A percentile compares a stretch with the other conserved stretches of the same genome.
These are phyloP conservation scores for Diplocarpon mali DNA, from an alignment of 2,329 filamentous ascomycete species.

Conservation along the genomic window DNA sequence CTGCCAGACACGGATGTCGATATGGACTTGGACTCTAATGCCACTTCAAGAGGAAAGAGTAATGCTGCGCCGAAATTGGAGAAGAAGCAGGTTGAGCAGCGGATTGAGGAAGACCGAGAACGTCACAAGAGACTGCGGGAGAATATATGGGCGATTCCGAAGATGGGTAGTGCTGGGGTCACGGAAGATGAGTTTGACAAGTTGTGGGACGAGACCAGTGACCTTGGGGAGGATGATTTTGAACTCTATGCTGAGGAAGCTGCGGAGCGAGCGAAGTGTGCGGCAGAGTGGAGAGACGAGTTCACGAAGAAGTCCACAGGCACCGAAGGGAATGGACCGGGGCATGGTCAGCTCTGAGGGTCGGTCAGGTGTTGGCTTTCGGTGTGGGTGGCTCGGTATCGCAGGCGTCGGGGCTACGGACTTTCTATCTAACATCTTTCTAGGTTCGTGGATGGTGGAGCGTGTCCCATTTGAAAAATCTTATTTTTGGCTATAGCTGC, in stretches of 20 bases:
- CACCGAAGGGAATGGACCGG: neutral
- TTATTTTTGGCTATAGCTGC: too few species aligned
- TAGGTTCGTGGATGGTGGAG: too few species aligned
- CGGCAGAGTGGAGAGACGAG: conserved; percentile 23
- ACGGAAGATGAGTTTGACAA: conserved; percentile 57
- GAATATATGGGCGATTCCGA: conserved; percentile 81
- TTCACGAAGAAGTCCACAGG: conserved; percentile 9
- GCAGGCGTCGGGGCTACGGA: too few species aligned
- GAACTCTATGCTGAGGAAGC: conserved; percentile 65
- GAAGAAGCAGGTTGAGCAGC: conserved; percentile 83
- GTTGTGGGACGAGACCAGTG: conserved; percentile 79
- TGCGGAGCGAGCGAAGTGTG: conserved; percentile 19
- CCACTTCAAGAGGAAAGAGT: neutral
- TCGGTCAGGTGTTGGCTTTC: too few species aligned
- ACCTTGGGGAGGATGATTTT: conserved; percentile 79
- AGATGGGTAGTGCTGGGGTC: conserved; percentile 16
- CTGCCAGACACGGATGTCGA: conserved; percentile 15
- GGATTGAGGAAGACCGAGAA: conserved; percentile 94
- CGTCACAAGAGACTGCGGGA: conserved; percentile 85
- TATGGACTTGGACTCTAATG: conserved; percentile 9
- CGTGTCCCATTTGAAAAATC: too few species aligned
- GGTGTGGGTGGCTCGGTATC: too few species aligned
- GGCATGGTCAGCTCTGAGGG: too few species aligned
- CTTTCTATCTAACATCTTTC: too few species aligned
- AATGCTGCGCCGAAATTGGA: conserved; percentile 44